Evolutionary conservation across 176 grass and related monocot genomes (phyloP).

Genomic region (Juncus effusus): DNA sequence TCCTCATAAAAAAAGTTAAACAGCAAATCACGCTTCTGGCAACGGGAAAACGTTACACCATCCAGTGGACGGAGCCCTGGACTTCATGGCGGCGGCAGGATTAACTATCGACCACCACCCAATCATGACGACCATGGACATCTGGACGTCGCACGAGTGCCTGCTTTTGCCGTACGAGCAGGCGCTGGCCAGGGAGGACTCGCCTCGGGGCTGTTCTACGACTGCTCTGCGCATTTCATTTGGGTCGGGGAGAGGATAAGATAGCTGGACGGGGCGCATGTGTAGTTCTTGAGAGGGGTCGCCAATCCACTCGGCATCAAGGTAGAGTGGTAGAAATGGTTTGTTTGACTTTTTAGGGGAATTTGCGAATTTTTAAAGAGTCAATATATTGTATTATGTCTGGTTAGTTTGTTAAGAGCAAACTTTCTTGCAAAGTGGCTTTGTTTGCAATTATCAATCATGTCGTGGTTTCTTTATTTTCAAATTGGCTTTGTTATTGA

Average conservation of each 20-base stretch:
- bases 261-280: constrained; percentile 85
- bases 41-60: too few relatives aligned
- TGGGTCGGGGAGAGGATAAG: constrained; percentile 89
- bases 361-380: neutral
- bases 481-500: too few relatives aligned
- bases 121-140: constrained; percentile 82
- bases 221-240: constrained; percentile 88
- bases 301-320: constrained; percentile 90
- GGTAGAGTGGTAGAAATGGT: constrained; percentile 34
- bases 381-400: neutral
- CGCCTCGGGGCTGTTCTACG: constrained; percentile 63
- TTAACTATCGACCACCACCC: constrained; percentile 75
- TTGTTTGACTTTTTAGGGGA: too few relatives aligned
- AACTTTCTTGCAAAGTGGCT: neutral
- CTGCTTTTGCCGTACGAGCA: constrained; percentile 89
- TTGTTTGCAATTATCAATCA: too few relatives aligned
- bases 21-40: too few relatives aligned
- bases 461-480: too few relatives aligned
- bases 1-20: too few relatives aligned
- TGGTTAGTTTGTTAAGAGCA: neutral
- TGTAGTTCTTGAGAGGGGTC: constrained; percentile 78
- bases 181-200: constrained; percentile 77
- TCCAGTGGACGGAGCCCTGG: constrained; percentile 75
- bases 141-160: constrained; percentile 94
- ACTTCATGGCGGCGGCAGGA: constrained; percentile 86